A percentile compares a stretch with the other conserved stretches of the same genome.
Conservation (phyloP, 208 protist genomes). For the Tritrichomonas musculus region DNA sequence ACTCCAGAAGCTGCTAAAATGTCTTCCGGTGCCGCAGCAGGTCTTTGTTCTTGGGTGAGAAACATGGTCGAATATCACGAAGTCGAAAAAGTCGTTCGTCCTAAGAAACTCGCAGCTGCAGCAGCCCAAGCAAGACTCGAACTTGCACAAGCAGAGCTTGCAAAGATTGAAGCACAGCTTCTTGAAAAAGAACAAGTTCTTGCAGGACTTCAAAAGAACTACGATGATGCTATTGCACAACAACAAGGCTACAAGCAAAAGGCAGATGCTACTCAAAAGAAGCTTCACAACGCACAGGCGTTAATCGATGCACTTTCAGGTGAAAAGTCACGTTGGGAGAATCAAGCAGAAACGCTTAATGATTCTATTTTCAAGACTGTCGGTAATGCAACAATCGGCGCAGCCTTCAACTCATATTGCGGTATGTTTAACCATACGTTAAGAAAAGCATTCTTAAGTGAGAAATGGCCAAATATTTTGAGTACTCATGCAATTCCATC, state of each 20-base stretch:
- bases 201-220: conserved; percentile 70
- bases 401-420: conserved; percentile 93
- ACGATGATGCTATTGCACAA: conserved; percentile 77
- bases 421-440: conserved; percentile 95
- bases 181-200: background rate
- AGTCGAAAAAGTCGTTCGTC: conserved; percentile 84
- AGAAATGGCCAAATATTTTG: conserved; percentile 57
- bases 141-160: background rate
- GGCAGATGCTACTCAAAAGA: conserved; percentile 77
- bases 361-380: conserved; percentile 79
- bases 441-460: conserved; percentile 69
- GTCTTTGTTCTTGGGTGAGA: conserved; percentile 83
- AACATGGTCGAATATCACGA: conserved; percentile 91
- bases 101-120: conserved; percentile 81
- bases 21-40: conserved; percentile 55
- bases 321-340: conserved; percentile 86
- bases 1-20: conserved; percentile 72
- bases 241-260: conserved; percentile 89
- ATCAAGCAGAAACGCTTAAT: conserved; percentile 87
- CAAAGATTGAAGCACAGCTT: background rate
- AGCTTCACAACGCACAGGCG: conserved; percentile 85
- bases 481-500: conserved; percentile 53
- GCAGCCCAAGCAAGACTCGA: conserved; percentile 77
- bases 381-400: conserved; percentile 88
- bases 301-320: conserved; percentile 89